Conservation (phyloP, 2,329 filamentous ascomycete genomes). For the Plectosphaerella plurivora region DNA sequence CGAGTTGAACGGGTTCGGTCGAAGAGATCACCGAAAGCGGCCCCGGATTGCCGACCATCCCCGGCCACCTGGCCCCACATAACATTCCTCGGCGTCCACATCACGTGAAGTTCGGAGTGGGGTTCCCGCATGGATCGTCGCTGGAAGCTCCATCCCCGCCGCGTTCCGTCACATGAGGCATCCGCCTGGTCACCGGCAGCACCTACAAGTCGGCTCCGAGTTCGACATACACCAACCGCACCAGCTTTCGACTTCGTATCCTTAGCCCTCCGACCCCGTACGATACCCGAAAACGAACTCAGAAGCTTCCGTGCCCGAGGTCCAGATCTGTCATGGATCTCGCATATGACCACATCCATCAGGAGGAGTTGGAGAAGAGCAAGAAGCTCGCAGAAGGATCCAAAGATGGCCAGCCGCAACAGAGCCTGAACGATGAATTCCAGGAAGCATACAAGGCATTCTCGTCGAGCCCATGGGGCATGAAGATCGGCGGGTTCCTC, state of each 20-base stretch:
- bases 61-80: no score
- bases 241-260: no score
- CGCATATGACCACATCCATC: conserved; percentile 94
- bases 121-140: not conserved
- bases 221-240: conserved; percentile 3
- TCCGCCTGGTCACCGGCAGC: no score
- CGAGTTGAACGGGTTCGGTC: no score
- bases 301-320: conserved; percentile 1
- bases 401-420: conserved; percentile 35
- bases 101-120: not conserved
- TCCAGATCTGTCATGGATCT: conserved; percentile 67
- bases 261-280: no score
- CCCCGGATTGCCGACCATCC: no score
- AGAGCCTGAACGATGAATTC: conserved; percentile 77
- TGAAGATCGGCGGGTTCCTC: conserved; percentile 81
- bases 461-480: conserved; percentile 86
- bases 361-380: conserved; percentile 65
- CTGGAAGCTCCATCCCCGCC: conserved; percentile 9
- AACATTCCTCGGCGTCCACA: not conserved
- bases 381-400: conserved; percentile 34
- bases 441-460: conserved; percentile 95
- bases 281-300: not conserved
- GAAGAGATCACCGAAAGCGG: no score
- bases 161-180: not conserved
- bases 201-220: conserved; percentile 1